phyloP scores from a whole-genome alignment of 2,329 filamentous ascomycete species.

The Allantophomopsis lycopodina region DNA sequence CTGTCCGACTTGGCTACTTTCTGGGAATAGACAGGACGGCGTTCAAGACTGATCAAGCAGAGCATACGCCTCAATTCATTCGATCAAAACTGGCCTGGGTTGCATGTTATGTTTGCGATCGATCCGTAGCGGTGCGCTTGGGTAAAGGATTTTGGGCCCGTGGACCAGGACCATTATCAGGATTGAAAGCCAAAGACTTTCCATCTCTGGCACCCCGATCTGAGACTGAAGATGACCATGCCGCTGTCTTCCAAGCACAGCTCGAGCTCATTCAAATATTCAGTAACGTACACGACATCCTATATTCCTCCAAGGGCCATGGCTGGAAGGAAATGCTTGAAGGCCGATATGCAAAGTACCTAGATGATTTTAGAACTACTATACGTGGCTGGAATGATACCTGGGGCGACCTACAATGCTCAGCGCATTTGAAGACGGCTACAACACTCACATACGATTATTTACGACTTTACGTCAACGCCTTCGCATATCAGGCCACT shows the following conservation, averaged over 20 bases:
- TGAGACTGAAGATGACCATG: slow-evolving; percentile 51
- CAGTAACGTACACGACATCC: slow-evolving; percentile 57
- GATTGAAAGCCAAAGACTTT: slow-evolving; percentile 45
- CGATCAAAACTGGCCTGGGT: slow-evolving; percentile 56
- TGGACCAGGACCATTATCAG: slow-evolving; percentile 53
- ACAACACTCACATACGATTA: slow-evolving; percentile 59
- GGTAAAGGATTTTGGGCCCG: slow-evolving; percentile 62
- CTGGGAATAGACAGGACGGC: slow-evolving; percentile 56
- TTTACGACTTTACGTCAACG: slow-evolving; percentile 56
- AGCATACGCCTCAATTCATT: slow-evolving; percentile 41
- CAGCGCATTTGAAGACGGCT: slow-evolving; percentile 50
- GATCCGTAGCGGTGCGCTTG: slow-evolving; percentile 54
- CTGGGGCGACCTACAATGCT: slow-evolving; percentile 41
- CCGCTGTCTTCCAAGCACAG: slow-evolving; percentile 54
- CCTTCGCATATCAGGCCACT: slow-evolving; percentile 61
- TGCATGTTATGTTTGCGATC: slow-evolving; percentile 34
- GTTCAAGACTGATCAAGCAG: slow-evolving; percentile 43
- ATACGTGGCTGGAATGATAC: slow-evolving; percentile 59
- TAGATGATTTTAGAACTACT: slow-evolving; percentile 56
- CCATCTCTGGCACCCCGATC: slow-evolving; percentile 45
- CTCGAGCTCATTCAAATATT: slow-evolving; percentile 58
- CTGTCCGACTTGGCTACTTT: slow-evolving; percentile 55
- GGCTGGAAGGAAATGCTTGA: slow-evolving; percentile 55
- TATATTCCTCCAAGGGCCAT: slow-evolving; percentile 56
- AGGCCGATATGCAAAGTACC: slow-evolving; percentile 60